These are phyloP conservation scores for Vigna unguiculata DNA, from an alignment of 306 rosid species.

Conservation along the genomic window DNA sequence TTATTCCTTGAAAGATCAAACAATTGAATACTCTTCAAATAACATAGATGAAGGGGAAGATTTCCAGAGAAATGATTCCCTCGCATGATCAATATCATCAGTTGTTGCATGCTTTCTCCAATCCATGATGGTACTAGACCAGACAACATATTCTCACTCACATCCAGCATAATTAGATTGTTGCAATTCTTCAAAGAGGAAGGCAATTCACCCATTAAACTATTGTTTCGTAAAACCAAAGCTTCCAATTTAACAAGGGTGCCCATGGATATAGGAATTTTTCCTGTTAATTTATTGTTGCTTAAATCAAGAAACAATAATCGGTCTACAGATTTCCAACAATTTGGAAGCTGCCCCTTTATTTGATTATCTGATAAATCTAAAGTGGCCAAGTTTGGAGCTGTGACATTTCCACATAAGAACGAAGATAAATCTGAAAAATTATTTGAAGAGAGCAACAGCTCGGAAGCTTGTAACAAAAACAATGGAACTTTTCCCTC, in stretches of 20 bases:
- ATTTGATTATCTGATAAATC: background rate
- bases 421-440: background rate
- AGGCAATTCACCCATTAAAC: constrained; percentile 39
- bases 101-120: constrained; percentile 1
- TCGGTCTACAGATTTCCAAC: background rate
- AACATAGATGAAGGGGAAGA: background rate
- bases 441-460: background rate
- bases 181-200: constrained; percentile 24
- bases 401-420: background rate
- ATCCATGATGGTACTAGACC: constrained; percentile 38
- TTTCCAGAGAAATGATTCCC: constrained; percentile 1
- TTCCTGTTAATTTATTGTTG: background rate
- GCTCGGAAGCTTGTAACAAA: background rate
- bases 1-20: constrained; percentile 21
- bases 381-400: background rate
- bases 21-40: background rate
- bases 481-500: background rate
- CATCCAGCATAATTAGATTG: background rate
- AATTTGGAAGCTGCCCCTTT: background rate
- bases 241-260: background rate
- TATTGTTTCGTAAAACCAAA: constrained; percentile 29
- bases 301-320: constrained; percentile 1
- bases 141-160: background rate
- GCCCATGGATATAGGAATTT: constrained; percentile 25
- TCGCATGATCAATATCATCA: constrained; percentile 18